These are phyloP conservation scores for Asclepias syriaca DNA, from an alignment of 257 asterid species.

Conservation along the genomic window DNA sequence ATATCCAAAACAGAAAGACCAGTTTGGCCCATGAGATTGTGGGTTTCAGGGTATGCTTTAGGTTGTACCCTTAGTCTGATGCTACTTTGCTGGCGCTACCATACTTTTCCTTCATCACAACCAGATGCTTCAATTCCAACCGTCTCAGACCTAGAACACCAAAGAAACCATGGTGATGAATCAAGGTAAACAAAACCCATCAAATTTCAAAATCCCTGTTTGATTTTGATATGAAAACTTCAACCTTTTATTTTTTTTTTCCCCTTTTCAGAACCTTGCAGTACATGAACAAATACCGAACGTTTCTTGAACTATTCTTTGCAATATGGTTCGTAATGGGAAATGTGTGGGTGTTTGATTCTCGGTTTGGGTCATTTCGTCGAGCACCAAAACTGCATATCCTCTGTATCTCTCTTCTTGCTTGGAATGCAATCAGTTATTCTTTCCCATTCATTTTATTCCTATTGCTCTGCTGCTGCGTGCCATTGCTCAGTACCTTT, in stretches of 20 bases:
- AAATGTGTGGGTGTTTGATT: slow-evolving; percentile 82
- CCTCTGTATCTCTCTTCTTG: slow-evolving; percentile 69
- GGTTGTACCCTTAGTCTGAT: slow-evolving; percentile 60
- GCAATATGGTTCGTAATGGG: slow-evolving; percentile 99
- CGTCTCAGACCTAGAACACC: slow-evolving; percentile 60
- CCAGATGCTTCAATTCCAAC: slow-evolving; percentile 21
- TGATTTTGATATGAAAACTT: too few species aligned
- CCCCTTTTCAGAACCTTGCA: slow-evolving; percentile 36
- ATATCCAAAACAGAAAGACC: slow-evolving; percentile 67
- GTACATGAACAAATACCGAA: slow-evolving; percentile 48
- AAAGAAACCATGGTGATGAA: slow-evolving; percentile 41
- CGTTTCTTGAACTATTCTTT: slow-evolving; percentile 61
- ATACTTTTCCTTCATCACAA: slow-evolving; percentile 22
- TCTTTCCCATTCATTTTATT: slow-evolving; percentile 85
- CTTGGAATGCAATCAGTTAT: slow-evolving; percentile 90
- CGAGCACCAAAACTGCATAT: slow-evolving; percentile 75
- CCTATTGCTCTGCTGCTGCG: slow-evolving; percentile 75
- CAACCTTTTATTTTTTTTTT: neutral
- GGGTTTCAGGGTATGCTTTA: slow-evolving; percentile 74
- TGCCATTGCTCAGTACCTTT: slow-evolving; percentile 62
- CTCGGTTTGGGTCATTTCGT: slow-evolving; percentile 64
- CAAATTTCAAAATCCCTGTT: too few species aligned
- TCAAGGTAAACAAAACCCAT: slow-evolving; percentile 41
- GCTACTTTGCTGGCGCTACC: slow-evolving; percentile 51
- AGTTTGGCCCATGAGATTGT: slow-evolving; percentile 90